Evolutionary conservation across 2,329 filamentous ascomycete species (phyloP), one percentile per base, ranked within the genome.

Genomic region (Aspergillus aculeatinus): DNA sequence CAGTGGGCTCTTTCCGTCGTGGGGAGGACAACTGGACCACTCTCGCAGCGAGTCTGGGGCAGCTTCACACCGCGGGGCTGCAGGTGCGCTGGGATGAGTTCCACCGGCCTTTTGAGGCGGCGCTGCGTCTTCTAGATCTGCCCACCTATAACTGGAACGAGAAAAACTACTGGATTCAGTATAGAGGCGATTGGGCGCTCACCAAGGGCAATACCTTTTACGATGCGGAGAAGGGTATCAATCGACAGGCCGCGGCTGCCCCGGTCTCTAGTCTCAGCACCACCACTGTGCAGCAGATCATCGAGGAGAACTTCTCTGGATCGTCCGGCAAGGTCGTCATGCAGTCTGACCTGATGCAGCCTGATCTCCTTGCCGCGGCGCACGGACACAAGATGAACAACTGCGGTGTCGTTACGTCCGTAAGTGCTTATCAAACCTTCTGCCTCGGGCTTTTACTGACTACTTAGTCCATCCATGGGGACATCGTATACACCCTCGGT

Each of bases 101-200:
- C 68, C 85, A 89, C 72, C 78, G 80, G 57, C 80, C 85, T 56
- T 89, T 87, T 72, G 83, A 86, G 66, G 70, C 77, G 42, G 80
- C 82, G 0, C 82, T 87, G 44, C 79, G 83, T 50, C 77, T 91
- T 16, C 75, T 89, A 12, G 79, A 84, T 25, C 77, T 92, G 2
- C 88, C 88, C 1, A 81, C 83, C 0, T 91, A 91, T 70, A 81
- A 81, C 1, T 92, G 87, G 71, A 87, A 91, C 69, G 78, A 85
- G 63, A 90, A 90, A 80, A 86, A 85, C 65, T 90, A 91, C 75
- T 90, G 87, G 87, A 81, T 90, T 21, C 85, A 87, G 70, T 90
- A 90, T 72, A 80, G 82, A 63, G 88, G 90, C 60, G 87, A 91
- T 73, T 92, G 89, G 87, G 84, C 81, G 44, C 76, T 92, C 44